phyloP scores from a whole-genome alignment of 345 rosid species.

The Eutrema yunnanense region DNA sequence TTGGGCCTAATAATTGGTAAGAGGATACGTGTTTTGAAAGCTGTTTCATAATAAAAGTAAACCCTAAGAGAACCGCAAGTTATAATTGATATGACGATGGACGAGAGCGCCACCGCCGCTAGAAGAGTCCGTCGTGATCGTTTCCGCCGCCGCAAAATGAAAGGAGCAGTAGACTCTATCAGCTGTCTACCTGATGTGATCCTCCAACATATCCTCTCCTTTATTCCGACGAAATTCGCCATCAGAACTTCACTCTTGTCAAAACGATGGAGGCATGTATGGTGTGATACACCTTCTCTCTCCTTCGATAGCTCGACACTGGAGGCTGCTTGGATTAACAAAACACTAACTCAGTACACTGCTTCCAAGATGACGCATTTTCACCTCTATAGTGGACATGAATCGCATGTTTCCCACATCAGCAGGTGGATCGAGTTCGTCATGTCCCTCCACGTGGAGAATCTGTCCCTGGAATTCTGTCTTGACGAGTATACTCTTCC shows the following conservation, averaged over 20 bases:
- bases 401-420: not conserved
- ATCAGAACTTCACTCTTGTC: constrained; percentile 13
- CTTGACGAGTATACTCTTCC: not conserved
- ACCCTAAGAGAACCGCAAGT: not conserved
- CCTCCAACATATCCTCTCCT: constrained; percentile 5
- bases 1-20: not conserved
- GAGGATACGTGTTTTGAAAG: not conserved
- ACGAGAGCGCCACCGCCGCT: not conserved
- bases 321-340: not conserved
- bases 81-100: not conserved
- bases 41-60: not conserved
- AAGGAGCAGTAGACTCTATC: not conserved
- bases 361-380: not conserved
- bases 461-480: not conserved
- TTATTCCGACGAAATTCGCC: not conserved
- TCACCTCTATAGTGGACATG: not conserved
- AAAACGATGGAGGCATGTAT: constrained; percentile 11
- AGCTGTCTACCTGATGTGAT: not conserved
- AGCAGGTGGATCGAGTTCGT: not conserved
- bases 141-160: not conserved
- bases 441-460: not conserved
- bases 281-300: constrained; percentile 2
- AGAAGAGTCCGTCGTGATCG: not conserved
- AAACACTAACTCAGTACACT: not conserved
- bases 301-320: not conserved